Evolutionary conservation across 805 yeast genomes (phyloP).

Genomic region (Diddensiella caesifluorescens): DNA sequence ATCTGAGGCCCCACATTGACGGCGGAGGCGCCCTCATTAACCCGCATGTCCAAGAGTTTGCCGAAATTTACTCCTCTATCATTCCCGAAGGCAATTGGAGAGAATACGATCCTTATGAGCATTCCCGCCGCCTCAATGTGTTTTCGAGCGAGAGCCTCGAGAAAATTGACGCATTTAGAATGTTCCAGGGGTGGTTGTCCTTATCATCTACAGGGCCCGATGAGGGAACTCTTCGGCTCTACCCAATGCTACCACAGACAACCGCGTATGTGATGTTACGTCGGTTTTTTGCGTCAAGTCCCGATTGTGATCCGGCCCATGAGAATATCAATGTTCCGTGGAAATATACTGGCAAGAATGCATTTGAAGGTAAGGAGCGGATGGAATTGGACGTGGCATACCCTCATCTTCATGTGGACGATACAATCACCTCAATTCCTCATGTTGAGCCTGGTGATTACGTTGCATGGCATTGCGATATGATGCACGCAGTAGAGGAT

Average conservation of each 20-base stretch:
- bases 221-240: conserved; percentile 39
- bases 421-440: conserved; percentile 37
- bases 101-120: conserved; percentile 38
- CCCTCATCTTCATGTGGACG: conserved; percentile 35
- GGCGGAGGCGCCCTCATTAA: conserved; percentile 41
- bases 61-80: conserved; percentile 34
- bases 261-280: conserved; percentile 39
- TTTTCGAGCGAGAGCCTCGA: conserved; percentile 34
- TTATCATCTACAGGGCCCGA: conserved; percentile 34
- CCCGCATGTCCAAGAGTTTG: conserved; percentile 37
- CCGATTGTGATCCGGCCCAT: conserved; percentile 15
- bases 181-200: conserved; percentile 44
- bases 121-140: conserved; percentile 33
- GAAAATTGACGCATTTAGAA: conserved; percentile 35
- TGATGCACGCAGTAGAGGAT: conserved; percentile 39
- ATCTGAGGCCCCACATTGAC: conserved; percentile 39
- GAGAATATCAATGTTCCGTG: conserved; percentile 9
- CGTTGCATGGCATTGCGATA: conserved; percentile 43
- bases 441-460: conserved; percentile 39
- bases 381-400: conserved; percentile 29
- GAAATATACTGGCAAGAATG: conserved; percentile 35
- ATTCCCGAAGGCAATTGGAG: conserved; percentile 41
- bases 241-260: conserved; percentile 35
- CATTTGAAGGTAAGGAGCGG: conserved; percentile 35
- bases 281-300: conserved; percentile 36